phyloP scores from a whole-genome alignment of 805 yeast genomes.

The Cyberlindnera bimundalis region DNA sequence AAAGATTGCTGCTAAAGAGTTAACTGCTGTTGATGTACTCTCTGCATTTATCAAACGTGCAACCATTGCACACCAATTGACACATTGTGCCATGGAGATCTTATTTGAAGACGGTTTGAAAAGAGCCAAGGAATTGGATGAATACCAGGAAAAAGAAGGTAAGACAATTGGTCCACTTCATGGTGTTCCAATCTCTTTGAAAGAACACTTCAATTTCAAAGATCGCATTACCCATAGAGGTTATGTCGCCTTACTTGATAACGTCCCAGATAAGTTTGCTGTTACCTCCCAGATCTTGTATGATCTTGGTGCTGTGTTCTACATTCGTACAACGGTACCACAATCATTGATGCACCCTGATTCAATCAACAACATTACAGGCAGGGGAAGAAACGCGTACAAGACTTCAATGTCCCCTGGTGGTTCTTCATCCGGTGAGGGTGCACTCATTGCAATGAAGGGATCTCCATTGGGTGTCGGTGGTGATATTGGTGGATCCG shows the following conservation, averaged over 20 bases:
- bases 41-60: constrained; percentile 52
- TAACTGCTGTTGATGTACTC: constrained; percentile 43
- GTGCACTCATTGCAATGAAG: constrained; percentile 53
- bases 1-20: constrained; percentile 20
- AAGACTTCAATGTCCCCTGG: constrained; percentile 60
- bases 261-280: constrained; percentile 36
- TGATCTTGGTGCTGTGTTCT: constrained; percentile 46
- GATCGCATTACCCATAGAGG: constrained; percentile 56
- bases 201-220: constrained; percentile 56
- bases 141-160: constrained; percentile 45
- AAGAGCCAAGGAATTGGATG: constrained; percentile 56
- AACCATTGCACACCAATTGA: constrained; percentile 53
- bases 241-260: constrained; percentile 40
- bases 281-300: constrained; percentile 38
- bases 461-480: constrained; percentile 63
- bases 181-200: constrained; percentile 64
- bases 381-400: constrained; percentile 54
- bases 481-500: constrained; percentile 69
- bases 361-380: constrained; percentile 54
- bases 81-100: constrained; percentile 56
- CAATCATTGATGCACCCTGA: constrained; percentile 67
- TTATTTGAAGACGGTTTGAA: constrained; percentile 59
- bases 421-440: constrained; percentile 72
- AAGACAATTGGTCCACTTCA: constrained; percentile 61
- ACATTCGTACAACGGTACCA: constrained; percentile 63